Base-by-base conservation (phyloP, 2,329 filamentous ascomycete genomes). In the Venturia nashicola region DNA sequence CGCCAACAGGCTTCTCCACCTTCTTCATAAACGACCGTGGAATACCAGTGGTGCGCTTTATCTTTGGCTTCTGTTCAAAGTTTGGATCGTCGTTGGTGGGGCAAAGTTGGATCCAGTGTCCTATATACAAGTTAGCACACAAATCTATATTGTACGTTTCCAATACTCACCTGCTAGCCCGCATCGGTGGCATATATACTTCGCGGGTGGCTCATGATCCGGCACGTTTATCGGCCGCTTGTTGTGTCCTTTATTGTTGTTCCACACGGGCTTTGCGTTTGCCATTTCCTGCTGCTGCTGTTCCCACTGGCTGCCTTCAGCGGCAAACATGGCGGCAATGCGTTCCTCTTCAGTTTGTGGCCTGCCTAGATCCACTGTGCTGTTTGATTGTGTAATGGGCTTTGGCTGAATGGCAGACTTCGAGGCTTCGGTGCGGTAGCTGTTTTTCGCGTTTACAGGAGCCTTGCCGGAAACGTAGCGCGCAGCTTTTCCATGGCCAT, bases 91-190 rank as follows among this genome's bases (percentile, higher is more conserved):
- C 91, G 74, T 99, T 99, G n/a, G 93, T 99, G 7, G 94, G 94
- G 72, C 94, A 99, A 62, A 90, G 85, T 77, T 97, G 93, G 67
- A 99, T 99, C 93, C 93, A 99, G 75, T 99, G 94, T n/a, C 92
- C 80, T 82, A 61, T 12, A 42, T 34, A 67, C 9, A 65, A 64
- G 67, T 77, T 69, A 77, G 71, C 65, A 62, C 63, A 61, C 55
- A 43, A 20, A 64, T 23, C 57, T 16, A 20, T 20, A 43, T 23
- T 16, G 5, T 11, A 27, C 32, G 0, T n/a, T 40, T 40, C 9
- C 11, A 46, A 39, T 42, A 67, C 70, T 67, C 74, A 80, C 82
- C 94, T 78, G 97, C 97, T 75, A 97, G 89, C 66, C 91, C 89
- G 76, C 94, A 99, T 61, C 94, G 88, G 74, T 97, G 96, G 77